These are phyloP conservation scores for Withania somnifera DNA, from an alignment of 305 asterid species.

Conservation along the genomic window DNA sequence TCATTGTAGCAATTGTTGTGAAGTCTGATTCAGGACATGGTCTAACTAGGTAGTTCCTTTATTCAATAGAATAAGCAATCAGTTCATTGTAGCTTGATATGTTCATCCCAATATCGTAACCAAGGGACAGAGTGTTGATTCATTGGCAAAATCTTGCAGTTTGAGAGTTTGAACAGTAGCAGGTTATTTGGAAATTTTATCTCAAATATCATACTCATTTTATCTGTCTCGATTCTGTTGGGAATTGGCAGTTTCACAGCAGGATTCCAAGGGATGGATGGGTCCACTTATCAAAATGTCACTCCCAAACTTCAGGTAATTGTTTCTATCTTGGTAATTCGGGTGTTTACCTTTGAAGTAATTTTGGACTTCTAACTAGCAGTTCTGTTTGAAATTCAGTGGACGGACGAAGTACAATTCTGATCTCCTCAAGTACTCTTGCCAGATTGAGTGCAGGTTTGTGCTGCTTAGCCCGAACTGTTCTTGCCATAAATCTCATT, in stretches of 20 bases:
- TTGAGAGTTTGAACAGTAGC: neutral
- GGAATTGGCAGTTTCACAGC: slow-evolving; percentile 30
- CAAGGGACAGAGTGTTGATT: neutral
- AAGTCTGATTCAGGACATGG: neutral
- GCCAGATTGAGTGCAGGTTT: slow-evolving; percentile 94
- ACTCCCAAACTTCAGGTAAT: slow-evolving; percentile 92
- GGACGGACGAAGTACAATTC: slow-evolving; percentile 78
- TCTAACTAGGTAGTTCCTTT: neutral
- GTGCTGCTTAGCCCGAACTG: neutral
- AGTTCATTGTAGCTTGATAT: neutral
- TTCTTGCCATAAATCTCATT: neutral
- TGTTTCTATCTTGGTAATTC: neutral
- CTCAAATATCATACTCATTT: neutral
- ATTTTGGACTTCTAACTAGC: slow-evolving; percentile 1
- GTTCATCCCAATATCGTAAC: neutral
- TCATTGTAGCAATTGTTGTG: neutral
- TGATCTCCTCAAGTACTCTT: slow-evolving; percentile 81
- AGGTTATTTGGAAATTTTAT: neutral
- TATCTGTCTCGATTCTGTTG: neutral
- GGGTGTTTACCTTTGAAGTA: neutral
- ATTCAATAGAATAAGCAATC: neutral
- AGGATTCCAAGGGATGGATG: slow-evolving; percentile 41
- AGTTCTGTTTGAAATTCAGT: slow-evolving; percentile 28
- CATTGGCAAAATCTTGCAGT: neutral
- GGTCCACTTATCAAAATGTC: slow-evolving; percentile 74